Evolutionary conservation across 2,329 filamentous ascomycete genomes (phyloP).

Genomic region (Cytospora piceae): DNA sequence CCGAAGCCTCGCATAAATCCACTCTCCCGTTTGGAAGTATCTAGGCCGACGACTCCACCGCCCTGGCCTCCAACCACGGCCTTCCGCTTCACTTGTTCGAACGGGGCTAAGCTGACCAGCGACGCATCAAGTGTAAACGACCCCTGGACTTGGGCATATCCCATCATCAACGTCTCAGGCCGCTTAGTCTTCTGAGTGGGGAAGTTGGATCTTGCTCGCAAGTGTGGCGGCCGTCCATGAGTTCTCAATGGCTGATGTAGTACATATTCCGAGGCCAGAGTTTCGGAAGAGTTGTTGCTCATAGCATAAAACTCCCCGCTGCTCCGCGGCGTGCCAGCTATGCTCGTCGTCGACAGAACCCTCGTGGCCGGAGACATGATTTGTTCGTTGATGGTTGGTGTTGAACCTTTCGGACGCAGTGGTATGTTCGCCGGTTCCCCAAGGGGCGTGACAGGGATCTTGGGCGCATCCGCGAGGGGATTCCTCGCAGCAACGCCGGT

Average conservation of each 20-base stretch:
- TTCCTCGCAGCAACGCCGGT: conserved; percentile 37
- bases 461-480: conserved; percentile 46
- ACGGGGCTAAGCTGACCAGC: conserved; percentile 83
- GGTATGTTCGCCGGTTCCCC: conserved; percentile 44
- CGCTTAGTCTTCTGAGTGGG: conserved; percentile 49
- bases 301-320: conserved; percentile 94
- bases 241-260: conserved; percentile 50
- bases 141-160: conserved; percentile 90
- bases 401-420: conserved; percentile 47
- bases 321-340: conserved; percentile 80
- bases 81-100: conserved; percentile 95
- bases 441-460: conserved; percentile 40
- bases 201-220: conserved; percentile 52
- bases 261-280: conserved; percentile 85
- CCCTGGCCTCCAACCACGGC: conserved; percentile 86
- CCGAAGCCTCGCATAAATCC: conserved; percentile 83
- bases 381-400: conserved; percentile 60
- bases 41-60: conserved; percentile 82
- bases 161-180: conserved; percentile 93
- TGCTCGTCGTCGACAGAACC: conserved; percentile 77
- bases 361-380: conserved; percentile 63
- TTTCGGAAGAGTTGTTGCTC: conserved; percentile 95
- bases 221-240: conserved; percentile 47
- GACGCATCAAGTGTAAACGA: conserved; percentile 92
- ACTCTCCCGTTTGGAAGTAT: conserved; percentile 72